Conservation (phyloP, 2,329 filamentous ascomycete species). For the Ceratocystis eucalypticola region DNA sequence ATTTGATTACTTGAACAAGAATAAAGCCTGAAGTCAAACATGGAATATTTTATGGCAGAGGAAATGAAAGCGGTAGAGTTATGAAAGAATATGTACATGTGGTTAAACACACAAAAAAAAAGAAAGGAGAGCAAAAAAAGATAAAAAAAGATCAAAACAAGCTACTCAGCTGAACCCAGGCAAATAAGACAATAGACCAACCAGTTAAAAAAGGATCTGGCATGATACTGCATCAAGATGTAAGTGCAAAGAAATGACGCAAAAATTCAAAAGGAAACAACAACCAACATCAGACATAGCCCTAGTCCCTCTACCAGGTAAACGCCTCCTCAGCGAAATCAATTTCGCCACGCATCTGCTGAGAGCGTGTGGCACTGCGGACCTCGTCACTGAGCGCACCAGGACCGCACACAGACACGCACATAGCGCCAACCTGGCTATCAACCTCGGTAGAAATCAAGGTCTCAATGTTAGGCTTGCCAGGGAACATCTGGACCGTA, state of each 20-base stretch:
- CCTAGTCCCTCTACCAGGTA: slow-evolving; percentile 34
- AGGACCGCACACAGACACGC: slow-evolving; percentile 60
- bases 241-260: background rate
- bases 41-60: background rate
- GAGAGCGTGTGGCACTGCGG: slow-evolving; percentile 48
- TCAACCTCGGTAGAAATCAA: slow-evolving; percentile 61
- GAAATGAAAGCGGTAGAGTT: background rate
- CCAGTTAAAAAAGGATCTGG: background rate
- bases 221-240: background rate
- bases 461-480: slow-evolving; percentile 59
- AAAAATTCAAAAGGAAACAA: slow-evolving; percentile 8
- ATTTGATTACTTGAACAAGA: background rate
- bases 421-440: slow-evolving; percentile 59
- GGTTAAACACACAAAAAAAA: background rate
- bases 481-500: slow-evolving; percentile 75
- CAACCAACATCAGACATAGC: background rate
- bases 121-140: background rate
- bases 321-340: slow-evolving; percentile 75
- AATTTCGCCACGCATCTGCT: slow-evolving; percentile 51
- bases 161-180: background rate
- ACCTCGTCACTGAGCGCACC: slow-evolving; percentile 65
- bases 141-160: background rate
- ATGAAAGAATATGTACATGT: background rate
- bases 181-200: background rate
- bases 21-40: background rate